Conservation (phyloP, 75 land plant species). For the Selaginella moellendorffii region DNA sequence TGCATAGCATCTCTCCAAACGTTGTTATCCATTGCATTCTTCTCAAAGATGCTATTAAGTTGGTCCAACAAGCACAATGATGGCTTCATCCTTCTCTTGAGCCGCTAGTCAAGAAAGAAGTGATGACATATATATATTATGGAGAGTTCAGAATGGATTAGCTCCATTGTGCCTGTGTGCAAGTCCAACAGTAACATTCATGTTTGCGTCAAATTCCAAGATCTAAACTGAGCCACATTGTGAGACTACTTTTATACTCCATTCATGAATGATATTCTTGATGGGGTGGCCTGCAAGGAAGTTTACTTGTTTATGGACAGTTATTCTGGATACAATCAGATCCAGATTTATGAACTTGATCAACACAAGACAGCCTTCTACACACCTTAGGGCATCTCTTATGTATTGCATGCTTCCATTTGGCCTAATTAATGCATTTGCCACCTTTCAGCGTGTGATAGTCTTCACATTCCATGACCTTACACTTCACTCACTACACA, state of each 20-base stretch:
- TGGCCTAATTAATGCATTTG: neutral
- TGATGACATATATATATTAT: neutral
- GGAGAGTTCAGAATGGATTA: neutral
- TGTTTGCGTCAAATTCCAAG: neutral
- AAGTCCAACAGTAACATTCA: neutral
- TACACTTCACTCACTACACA: neutral
- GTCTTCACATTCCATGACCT: neutral
- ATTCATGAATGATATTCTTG: neutral
- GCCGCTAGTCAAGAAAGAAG: too few relatives aligned
- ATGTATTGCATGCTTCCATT: neutral
- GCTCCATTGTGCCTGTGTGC: neutral
- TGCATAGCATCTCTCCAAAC: too few relatives aligned
- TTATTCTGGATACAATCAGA: neutral
- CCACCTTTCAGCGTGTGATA: slow-evolving; percentile 2
- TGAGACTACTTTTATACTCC: neutral
- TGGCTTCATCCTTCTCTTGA: too few relatives aligned
- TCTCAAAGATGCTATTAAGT: too few relatives aligned
- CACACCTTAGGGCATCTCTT: neutral
- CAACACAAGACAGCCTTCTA: neutral
- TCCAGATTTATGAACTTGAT: neutral
- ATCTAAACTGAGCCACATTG: neutral
- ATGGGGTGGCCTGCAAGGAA: neutral
- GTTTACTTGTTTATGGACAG: neutral
- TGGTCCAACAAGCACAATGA: too few relatives aligned
- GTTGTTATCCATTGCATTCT: too few relatives aligned